Conservation (phyloP, 768 basidiomycete species). For the Mrakia frigida region DNA sequence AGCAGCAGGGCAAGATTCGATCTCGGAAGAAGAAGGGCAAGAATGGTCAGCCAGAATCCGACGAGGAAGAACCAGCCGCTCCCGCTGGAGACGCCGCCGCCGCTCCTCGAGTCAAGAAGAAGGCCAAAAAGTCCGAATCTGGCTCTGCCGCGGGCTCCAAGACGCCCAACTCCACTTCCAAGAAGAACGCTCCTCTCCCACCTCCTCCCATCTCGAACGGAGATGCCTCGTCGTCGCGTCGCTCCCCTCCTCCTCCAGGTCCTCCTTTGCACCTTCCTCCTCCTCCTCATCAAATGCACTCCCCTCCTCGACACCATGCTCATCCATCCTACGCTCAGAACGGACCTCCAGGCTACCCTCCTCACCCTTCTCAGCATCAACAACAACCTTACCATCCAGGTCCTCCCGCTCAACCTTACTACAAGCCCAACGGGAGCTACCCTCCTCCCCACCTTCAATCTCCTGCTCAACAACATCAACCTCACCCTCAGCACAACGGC, state of each 20-base stretch:
- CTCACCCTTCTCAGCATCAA: conserved; percentile 2
- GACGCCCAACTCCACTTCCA: neutral
- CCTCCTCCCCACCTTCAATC: no score
- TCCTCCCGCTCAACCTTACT: no score
- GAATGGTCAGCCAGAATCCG: neutral
- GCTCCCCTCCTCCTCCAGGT: neutral
- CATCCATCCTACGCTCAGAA: neutral
- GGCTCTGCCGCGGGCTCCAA: neutral
- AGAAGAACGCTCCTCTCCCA: neutral
- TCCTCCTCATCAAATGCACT: neutral
- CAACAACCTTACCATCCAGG: conserved; percentile 6
- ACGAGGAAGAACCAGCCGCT: neutral
- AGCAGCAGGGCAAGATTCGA: conserved; percentile 61
- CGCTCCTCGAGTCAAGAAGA: neutral
- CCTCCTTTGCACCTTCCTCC: neutral
- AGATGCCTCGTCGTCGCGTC: conserved; percentile 1
- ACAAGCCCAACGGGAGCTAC: no score
- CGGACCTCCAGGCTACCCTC: neutral
- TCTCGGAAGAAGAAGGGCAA: conserved; percentile 34
- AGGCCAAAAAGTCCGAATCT: neutral
- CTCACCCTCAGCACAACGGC: no score
- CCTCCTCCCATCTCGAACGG: neutral
- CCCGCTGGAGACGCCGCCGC: neutral
- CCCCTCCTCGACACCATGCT: neutral
- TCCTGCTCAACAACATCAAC: no score